Base-by-base conservation (phyloP, 176 grass and related monocot genomes). In the Cenchrus fungigraminus region DNA sequence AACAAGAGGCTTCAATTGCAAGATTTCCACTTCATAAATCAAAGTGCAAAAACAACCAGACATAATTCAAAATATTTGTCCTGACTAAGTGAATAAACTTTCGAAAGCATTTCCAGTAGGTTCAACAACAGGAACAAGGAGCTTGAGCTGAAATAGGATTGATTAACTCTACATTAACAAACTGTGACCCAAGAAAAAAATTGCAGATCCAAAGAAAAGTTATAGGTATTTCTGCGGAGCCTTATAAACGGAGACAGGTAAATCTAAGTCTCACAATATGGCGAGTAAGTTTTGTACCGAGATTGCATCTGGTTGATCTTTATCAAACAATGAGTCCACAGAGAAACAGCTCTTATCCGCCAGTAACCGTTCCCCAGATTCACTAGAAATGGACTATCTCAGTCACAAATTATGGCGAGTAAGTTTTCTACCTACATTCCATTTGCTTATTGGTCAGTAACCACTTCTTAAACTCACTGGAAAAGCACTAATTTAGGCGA, bases 71-170 rank as follows among this genome's bases (percentile, higher is more conserved):
- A 31, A 82, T 14, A 54, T 5, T 3, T 76, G 19, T 9, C 2
- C 2, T 20, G 31, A 56, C 82, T 62, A 89, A 89, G 58, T 49
- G 42, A 84, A 84, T 61, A 49, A 78, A 71, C 60, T 50, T 74
- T 10, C 73, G 0, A 13, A 65, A 55, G 65, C 4, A 49, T 50
- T 50, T 31, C 61, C 1, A 66, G 12, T 6, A 55, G 14, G 9
- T 70, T 70, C 44, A 45, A 71, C 16, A 83, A 78, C 32, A 88
- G 3, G 12, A 19, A 65, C 61, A 10, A 61, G 44, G 5, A 70
- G 11, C 8, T 54, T 71, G 6, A 55, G 22, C 83, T 19, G 46
- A 53, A 71, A 76, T 13, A 45, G 4, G 9, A 68, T 37, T 8
- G n/a, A 59, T 4, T 22, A 61, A 3, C 46, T 73, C 53, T 68